Evolutionary conservation across 2,329 filamentous ascomycete species (phyloP).

Genomic region (Tolypocladium inflatum): DNA sequence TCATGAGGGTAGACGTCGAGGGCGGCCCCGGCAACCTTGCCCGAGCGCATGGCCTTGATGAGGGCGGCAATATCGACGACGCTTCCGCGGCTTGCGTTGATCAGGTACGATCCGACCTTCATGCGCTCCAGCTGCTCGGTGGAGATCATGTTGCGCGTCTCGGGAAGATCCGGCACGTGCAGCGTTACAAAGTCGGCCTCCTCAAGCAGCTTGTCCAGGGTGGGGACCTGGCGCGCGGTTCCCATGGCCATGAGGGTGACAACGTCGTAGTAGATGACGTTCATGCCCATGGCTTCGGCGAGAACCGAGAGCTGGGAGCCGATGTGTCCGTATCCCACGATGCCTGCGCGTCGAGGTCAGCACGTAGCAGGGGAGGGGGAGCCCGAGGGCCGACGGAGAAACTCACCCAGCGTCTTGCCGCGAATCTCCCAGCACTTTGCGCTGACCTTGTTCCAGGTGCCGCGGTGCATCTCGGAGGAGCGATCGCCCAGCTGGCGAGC

Average conservation of each 20-base stretch:
- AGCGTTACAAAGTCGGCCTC: slow-evolving; percentile 87
- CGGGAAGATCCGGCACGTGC: slow-evolving; percentile 86
- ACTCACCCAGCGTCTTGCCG: slow-evolving; percentile 81
- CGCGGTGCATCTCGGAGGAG: slow-evolving; percentile 86
- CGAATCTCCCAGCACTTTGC: slow-evolving; percentile 95
- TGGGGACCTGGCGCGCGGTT: slow-evolving; percentile 73
- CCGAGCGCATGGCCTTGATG: slow-evolving; percentile 74
- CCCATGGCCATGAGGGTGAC: slow-evolving; percentile 91
- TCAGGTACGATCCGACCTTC: slow-evolving; percentile 87
- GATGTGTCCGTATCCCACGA: slow-evolving; percentile 96
- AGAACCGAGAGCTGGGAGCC: slow-evolving; percentile 92
- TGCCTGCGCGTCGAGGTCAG: slow-evolving; percentile 41
- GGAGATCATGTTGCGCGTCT: slow-evolving; percentile 92
- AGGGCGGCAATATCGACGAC: slow-evolving; percentile 92
- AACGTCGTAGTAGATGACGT: slow-evolving; percentile 94
- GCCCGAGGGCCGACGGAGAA: no score
- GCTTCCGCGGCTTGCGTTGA: slow-evolving; percentile 90
- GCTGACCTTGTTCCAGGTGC: slow-evolving; percentile 97
- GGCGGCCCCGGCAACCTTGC: slow-evolving; percentile 88
- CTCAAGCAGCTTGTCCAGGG: slow-evolving; percentile 64
- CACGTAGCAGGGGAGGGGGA: neutral
- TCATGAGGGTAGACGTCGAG: slow-evolving; percentile 94
- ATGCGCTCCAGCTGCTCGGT: slow-evolving; percentile 70
- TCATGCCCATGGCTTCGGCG: slow-evolving; percentile 96
- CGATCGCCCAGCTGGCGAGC: slow-evolving; percentile 90